Evolutionary conservation across 1,139 yeast species (phyloP).

Genomic region (Diutina rugosa): DNA sequence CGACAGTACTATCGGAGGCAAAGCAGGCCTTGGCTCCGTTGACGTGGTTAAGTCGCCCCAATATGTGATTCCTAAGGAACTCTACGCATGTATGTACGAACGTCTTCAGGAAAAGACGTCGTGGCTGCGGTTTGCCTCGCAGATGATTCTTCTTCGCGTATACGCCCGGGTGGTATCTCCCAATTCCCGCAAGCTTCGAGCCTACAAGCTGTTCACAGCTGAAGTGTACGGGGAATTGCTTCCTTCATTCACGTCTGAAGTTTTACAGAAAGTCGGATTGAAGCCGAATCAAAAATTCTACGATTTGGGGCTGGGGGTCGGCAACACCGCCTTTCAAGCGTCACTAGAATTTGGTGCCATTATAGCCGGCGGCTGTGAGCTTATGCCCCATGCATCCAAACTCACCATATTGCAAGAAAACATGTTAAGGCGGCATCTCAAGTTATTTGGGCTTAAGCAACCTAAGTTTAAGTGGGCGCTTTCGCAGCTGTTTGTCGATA

Average conservation of each 20-base stretch:
- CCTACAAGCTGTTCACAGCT: conserved; percentile 78
- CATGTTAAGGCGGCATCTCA: conserved; percentile 47
- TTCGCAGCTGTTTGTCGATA: conserved; percentile 34
- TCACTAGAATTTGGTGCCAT: conserved; percentile 76
- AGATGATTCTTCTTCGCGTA: conserved; percentile 57
- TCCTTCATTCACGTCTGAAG: conserved; percentile 63
- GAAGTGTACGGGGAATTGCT: conserved; percentile 86
- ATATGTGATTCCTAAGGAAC: background rate
- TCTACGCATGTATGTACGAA: background rate
- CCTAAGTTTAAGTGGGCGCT: conserved; percentile 48
- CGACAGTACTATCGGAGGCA: background rate
- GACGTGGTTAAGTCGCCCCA: background rate
- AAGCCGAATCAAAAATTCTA: conserved; percentile 46
- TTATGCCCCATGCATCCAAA: conserved; percentile 71
- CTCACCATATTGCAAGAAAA: conserved; percentile 48
- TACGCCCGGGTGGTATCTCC: conserved; percentile 76
- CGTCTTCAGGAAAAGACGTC: background rate
- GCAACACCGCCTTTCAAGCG: conserved; percentile 83
- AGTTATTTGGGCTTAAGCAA: conserved; percentile 48
- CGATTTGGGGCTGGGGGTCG: conserved; percentile 90
- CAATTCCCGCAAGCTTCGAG: conserved; percentile 46
- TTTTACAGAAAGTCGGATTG: conserved; percentile 52
- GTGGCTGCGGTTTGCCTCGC: conserved; percentile 28
- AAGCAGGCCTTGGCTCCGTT: background rate
- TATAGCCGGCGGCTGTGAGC: conserved; percentile 75